Evolutionary conservation across 768 basidiomycete species (phyloP).

Genomic region (Galerina sulciceps): DNA sequence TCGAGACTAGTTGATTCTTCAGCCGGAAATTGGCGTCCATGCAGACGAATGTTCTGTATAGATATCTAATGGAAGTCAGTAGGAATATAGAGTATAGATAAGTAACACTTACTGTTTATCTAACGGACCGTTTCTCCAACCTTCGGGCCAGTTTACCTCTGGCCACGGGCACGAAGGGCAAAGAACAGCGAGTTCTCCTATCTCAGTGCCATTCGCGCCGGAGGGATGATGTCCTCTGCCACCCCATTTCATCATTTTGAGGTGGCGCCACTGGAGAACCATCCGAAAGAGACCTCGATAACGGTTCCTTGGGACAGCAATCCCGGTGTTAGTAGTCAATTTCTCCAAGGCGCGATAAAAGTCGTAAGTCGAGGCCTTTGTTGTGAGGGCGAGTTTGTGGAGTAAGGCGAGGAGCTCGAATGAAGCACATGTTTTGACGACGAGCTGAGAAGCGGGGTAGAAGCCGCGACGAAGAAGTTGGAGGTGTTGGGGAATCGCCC

Average conservation of each 20-base stretch:
- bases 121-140: background rate
- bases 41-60: background rate
- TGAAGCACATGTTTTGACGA: constrained; percentile 22
- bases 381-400: constrained; percentile 22
- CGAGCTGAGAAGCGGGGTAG: constrained; percentile 21
- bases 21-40: background rate
- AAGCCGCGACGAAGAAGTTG: constrained; percentile 11
- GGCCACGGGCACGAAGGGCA: constrained; percentile 4
- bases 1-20: constrained; percentile 7
- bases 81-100: background rate
- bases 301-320: background rate
- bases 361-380: constrained; percentile 17
- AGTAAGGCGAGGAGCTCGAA: constrained; percentile 14
- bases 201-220: background rate
- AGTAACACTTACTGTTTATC: background rate
- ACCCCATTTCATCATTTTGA: constrained; percentile 1
- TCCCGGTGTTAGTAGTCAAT: background rate
- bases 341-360: constrained; percentile 1
- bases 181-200: background rate
- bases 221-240: constrained; percentile 3
- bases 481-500: constrained; percentile 8
- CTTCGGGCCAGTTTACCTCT: background rate
- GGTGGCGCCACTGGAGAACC: constrained; percentile 3
- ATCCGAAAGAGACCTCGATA: constrained; percentile 2
- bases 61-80: background rate